phyloP scores from a whole-genome alignment of 306 rosid species.

The Oemleria cerasiformis region DNA sequence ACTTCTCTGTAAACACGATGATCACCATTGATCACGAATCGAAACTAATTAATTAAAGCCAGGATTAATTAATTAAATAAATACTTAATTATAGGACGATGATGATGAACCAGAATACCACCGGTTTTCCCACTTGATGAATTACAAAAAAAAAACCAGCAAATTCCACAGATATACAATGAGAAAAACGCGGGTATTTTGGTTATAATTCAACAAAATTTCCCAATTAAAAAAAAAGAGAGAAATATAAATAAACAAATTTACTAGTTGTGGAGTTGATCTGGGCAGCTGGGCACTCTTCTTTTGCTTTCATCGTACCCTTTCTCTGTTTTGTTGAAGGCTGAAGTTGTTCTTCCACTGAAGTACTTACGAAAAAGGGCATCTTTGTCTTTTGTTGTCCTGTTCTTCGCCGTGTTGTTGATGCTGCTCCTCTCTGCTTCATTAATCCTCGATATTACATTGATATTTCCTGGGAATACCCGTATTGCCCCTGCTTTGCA shows the following conservation, averaged over 20 bases:
- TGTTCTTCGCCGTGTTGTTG: slow-evolving; percentile 4
- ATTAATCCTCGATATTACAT: background rate
- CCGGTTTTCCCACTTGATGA: slow-evolving; percentile 64
- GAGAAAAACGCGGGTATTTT: slow-evolving; percentile 88
- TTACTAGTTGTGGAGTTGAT: slow-evolving; percentile 91
- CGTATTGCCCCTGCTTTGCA: slow-evolving; percentile 58
- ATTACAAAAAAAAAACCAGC: background rate
- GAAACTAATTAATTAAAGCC: slow-evolving; percentile 1
- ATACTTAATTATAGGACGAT: background rate
- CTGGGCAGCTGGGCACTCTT: slow-evolving; percentile 93
- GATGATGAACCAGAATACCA: slow-evolving; percentile 62
- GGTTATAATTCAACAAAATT: slow-evolving; percentile 41
- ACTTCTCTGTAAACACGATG: slow-evolving; percentile 31
- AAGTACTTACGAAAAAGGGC: slow-evolving; percentile 60
- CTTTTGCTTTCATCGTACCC: slow-evolving; percentile 63
- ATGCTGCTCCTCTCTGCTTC: background rate
- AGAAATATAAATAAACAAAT: background rate
- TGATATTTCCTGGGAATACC: slow-evolving; percentile 31
- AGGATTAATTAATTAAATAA: background rate
- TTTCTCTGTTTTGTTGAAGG: slow-evolving; percentile 29
- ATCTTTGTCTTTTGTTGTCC: slow-evolving; percentile 23
- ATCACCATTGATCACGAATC: slow-evolving; percentile 18
- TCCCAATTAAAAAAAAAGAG: background rate
- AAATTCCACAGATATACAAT: slow-evolving; percentile 14
- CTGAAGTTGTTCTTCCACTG: slow-evolving; percentile 29